A percentile compares a stretch with the other conserved stretches of the same genome.
Evolutionary conservation across 2,329 filamentous ascomycete species (phyloP).

Genomic region (Sclerotinia subarctica): DNA sequence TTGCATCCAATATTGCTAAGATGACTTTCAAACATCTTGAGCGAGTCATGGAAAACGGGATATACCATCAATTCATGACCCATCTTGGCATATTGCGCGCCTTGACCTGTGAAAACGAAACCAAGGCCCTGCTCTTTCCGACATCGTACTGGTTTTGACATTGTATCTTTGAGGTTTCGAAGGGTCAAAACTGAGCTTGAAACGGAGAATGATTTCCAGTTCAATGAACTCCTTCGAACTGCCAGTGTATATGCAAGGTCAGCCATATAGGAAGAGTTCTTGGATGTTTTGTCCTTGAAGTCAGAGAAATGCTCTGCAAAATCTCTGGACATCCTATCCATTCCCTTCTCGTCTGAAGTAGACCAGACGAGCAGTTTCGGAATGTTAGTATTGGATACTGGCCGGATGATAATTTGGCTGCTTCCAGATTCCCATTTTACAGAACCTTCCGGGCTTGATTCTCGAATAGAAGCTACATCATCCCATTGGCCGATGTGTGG

Average conservation of each 20-base stretch:
- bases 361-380: neutral
- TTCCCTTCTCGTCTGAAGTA: neutral
- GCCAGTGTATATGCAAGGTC: conserved; percentile 16
- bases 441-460: neutral
- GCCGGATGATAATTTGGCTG: neutral
- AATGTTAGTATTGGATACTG: neutral
- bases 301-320: neutral
- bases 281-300: too few species aligned
- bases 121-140: conserved; percentile 5
- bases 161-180: neutral
- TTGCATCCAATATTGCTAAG: neutral
- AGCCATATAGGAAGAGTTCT: neutral
- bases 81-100: conserved; percentile 33
- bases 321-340: neutral
- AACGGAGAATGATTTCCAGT: conserved; percentile 13
- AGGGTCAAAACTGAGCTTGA: neutral
- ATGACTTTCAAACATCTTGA: neutral
- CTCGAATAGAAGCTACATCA: neutral
- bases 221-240: neutral
- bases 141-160: neutral
- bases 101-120: conserved; percentile 35
- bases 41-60: conserved; percentile 7
- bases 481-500: neutral
- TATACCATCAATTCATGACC: conserved; percentile 23
- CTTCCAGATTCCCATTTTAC: neutral